Base-by-base conservation (phyloP, 2,329 filamentous ascomycete genomes). In the Xylariales sp. region DNA sequence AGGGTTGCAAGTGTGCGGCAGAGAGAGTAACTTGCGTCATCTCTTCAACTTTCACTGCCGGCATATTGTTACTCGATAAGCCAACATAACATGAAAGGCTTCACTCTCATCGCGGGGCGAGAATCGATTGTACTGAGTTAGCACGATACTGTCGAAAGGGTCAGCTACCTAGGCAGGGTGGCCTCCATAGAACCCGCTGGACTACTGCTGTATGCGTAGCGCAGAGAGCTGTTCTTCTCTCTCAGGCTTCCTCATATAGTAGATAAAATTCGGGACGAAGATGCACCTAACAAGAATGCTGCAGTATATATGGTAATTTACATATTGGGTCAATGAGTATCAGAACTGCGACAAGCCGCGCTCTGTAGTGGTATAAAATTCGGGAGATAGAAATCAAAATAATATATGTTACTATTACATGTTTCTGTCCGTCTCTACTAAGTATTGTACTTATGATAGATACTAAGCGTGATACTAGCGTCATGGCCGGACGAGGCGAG, bases 21-120 rank as follows among this genome's bases (percentile, higher is more conserved):
- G 7, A 49, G 39, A 7, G 10, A 12, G 48, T 50, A 28, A 39
- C 36, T 23, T 56, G 54, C 54, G 43, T 57, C 53, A 41, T 56
- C 32, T 39, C 32, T n/a, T 3, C 9, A 34, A 36, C 49, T 18
- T 36, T 16, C 32, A 56, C 52, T 32, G 18, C 52, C 50, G 30
- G 36, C 12, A 48, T 43, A 45, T 46, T 54, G 36, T 28, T 54
- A 50, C 28, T 12, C n/a, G 46, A 45, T 30, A 46, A 46, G 54
- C 36, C 16, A 46, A 16, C 50, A 55, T 28, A 32, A 18, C 14
- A 54, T 28, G 9, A 10, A 14, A 43, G 8, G n/a, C 23, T 50
- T 50, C 32, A 5, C 32, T 39, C 36, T 34, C 28, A 56, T 56
- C 23, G 6, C 28, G 9, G 12, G n/a, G 8, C 3, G 43, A n/a